Base-by-base conservation (phyloP, 2,329 filamentous ascomycete genomes). In the Colletotrichum musae region DNA sequence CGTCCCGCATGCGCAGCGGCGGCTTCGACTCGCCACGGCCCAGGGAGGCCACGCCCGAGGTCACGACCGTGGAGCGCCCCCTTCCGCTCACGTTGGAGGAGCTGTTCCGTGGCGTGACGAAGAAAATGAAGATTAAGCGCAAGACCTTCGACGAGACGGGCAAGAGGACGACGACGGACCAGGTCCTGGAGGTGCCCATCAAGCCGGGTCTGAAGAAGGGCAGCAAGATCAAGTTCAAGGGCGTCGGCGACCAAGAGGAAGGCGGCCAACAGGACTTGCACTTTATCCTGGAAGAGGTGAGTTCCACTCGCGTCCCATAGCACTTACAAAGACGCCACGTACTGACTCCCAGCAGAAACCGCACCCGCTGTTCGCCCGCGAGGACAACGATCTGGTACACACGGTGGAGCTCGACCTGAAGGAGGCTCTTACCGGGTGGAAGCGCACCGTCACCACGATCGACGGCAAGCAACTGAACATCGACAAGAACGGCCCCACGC, bases 111-210 rank as follows among this genome's bases (percentile, higher is more conserved):
- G 96, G 96, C 48, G 90, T 91, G 43, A 94, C 92, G 57, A 99
- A 99, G 89, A 98, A 97, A 87, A 94, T 99, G 88, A 97, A 96
- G 84, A 97, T 98, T 73, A 98, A 97, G 86, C 90, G 95, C 77
- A 98, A 98, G 89, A 94, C 92, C 18, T 98, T 94, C 79, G 96
- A 99, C 80, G 86, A 91, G 21, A 91, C 87, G 0, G 94, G 94
- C 67, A 97, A 97, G 85, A 91, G 94, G 74, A 93, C 89, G 51
- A 92, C 92, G 3, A 93, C 95, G 70, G 96, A 99, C 75, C 93
- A 95, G 76, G 94, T 98, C 18, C 84, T 99, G 36, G 94, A 97
- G 77, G 95, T 98, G 60, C 94, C 94, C 54, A 97, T 99, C 83
- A 98, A 98, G 84, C 91, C 94, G 6, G 96, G 96, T 68, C 84